Conservation (phyloP, 2,329 filamentous ascomycete genomes). For the Penicillium paneum region DNA sequence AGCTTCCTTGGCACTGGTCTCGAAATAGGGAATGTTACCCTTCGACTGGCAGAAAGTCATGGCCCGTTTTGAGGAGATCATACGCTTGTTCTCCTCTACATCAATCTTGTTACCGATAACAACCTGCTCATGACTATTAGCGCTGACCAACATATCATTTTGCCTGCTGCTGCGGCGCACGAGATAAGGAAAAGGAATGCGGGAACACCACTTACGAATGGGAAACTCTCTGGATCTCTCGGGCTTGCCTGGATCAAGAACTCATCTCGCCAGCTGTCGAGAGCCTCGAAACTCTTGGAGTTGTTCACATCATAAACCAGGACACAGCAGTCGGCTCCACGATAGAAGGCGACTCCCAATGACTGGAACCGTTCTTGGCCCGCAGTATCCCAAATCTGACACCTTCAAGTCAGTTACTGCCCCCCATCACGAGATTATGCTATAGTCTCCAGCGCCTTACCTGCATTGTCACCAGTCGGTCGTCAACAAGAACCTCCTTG, state of each 20-base stretch:
- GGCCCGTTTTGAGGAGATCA: conserved; percentile 92
- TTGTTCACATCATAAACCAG: conserved; percentile 99
- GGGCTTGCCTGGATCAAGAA: conserved; percentile 97
- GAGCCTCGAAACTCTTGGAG: conserved; percentile 95
- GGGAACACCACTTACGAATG: conserved; percentile 69
- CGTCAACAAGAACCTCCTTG: conserved; percentile 95
- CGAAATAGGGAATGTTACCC: conserved; percentile 96
- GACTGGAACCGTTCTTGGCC: conserved; percentile 98
- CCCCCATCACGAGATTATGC: background rate
- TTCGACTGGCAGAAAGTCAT: conserved; percentile 98
- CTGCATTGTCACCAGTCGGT: conserved; percentile 98
- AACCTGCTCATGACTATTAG: conserved; percentile 53
- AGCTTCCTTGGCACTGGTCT: conserved; percentile 98
- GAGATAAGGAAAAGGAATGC: background rate
- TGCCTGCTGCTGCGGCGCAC: background rate
- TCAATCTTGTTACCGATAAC: conserved; percentile 99
- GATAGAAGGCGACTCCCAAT: conserved; percentile 93
- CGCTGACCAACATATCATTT: conserved; percentile 4
- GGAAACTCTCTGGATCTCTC: conserved; percentile 93
- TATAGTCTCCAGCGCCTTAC: conserved; percentile 45
- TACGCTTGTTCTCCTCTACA: conserved; percentile 94
- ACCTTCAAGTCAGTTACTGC: conserved; percentile 8
- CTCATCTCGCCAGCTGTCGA: conserved; percentile 98
- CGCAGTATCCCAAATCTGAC: conserved; percentile 92
- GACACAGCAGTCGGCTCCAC: conserved; percentile 95